Evolutionary conservation across 768 basidiomycete genomes (phyloP).

Genomic region (Mycena polygramma): DNA sequence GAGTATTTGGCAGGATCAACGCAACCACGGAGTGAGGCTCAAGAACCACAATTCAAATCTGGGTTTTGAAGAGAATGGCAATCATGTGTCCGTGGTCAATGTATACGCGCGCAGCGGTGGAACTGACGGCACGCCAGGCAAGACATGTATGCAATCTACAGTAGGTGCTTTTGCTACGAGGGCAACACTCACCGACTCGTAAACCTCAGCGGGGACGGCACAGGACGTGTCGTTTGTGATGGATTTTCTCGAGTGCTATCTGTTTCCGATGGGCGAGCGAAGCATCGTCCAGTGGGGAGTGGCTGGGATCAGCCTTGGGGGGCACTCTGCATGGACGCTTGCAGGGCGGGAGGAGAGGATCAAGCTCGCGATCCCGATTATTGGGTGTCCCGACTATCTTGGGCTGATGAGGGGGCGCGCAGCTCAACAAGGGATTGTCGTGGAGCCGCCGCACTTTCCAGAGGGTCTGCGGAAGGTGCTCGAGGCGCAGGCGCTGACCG

Average conservation of each 20-base stretch:
- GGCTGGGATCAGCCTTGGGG: constrained; percentile 85
- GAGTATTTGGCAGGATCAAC: constrained; percentile 54
- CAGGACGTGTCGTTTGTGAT: constrained; percentile 85
- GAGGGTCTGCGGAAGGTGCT: constrained; percentile 63
- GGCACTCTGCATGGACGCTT: constrained; percentile 85
- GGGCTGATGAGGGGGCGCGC: constrained; percentile 72
- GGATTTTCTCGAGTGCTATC: constrained; percentile 79
- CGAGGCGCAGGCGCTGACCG: constrained; percentile 58
- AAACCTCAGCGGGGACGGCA: constrained; percentile 68
- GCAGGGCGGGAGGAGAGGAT: constrained; percentile 51
- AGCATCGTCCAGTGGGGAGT: constrained; percentile 77
- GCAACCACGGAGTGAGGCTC: constrained; percentile 59
- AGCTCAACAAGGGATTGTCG: constrained; percentile 52
- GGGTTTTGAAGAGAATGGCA: constrained; percentile 53
- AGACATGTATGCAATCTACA: constrained; percentile 64
- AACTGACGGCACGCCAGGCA: constrained; percentile 43
- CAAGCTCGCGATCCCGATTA: constrained; percentile 62
- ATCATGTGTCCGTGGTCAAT: constrained; percentile 54
- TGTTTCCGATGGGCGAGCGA: constrained; percentile 78
- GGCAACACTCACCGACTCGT: not conserved
- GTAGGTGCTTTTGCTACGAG: constrained; percentile 41
- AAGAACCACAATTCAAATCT: constrained; percentile 50
- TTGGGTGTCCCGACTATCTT: constrained; percentile 81
- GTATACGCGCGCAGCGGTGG: not conserved
- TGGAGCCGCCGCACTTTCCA: constrained; percentile 71